phyloP scores from a whole-genome alignment of 176 grass and related monocot genomes.

The Saccharum spontaneum region DNA sequence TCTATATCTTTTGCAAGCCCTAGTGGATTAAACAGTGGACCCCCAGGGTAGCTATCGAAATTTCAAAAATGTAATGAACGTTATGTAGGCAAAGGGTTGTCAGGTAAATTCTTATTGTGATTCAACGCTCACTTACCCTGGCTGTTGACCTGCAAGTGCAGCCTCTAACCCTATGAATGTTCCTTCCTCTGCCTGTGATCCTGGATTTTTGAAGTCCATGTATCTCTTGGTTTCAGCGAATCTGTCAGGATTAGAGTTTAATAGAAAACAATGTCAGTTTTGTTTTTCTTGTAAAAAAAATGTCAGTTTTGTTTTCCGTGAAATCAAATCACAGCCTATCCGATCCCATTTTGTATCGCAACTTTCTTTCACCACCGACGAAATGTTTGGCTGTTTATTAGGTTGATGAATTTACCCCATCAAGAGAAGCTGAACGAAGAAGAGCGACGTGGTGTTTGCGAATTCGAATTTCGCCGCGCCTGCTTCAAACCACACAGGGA shows the following conservation, averaged over 20 bases:
- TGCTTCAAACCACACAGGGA: conserved; percentile 93
- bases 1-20: conserved; percentile 79
- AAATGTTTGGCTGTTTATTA: conserved; percentile 5
- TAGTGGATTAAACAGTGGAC: conserved; percentile 79
- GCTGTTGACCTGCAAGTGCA: conserved; percentile 64
- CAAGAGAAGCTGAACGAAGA: conserved; percentile 84
- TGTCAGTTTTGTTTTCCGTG: conserved; percentile 8
- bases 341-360: neutral
- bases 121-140: conserved; percentile 50
- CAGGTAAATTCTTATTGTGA: neutral
- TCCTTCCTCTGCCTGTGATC: conserved; percentile 81
- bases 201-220: conserved; percentile 75
- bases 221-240: conserved; percentile 94
- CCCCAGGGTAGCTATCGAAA: conserved; percentile 71
- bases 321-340: conserved; percentile 11
- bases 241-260: conserved; percentile 30
- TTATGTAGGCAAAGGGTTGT: neutral
- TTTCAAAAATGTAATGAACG: neutral
- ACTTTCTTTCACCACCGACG: neutral
- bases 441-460: conserved; percentile 58
- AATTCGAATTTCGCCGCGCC: conserved; percentile 74
- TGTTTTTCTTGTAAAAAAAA: conserved; percentile 7
- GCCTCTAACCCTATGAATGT: conserved; percentile 83
- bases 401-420: conserved; percentile 82
- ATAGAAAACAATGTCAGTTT: conserved; percentile 7